phyloP scores from a whole-genome alignment of 352 stramenopile species.

The Globisporangium emineosum region DNA sequence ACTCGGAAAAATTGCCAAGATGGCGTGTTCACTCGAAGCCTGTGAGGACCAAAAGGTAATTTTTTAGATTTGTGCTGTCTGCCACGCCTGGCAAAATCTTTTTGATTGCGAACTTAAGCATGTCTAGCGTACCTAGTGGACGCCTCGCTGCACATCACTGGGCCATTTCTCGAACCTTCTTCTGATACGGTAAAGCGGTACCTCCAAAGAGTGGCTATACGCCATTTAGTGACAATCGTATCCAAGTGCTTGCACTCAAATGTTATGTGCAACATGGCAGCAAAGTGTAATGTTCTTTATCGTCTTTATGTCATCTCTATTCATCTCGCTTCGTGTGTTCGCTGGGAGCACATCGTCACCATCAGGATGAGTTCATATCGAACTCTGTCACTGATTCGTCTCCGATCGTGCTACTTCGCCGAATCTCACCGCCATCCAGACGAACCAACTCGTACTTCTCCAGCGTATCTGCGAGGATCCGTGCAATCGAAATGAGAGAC shows the following conservation, averaged over 20 bases:
- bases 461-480: constrained; percentile 44
- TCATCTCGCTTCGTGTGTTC: background rate
- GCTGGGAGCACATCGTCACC: background rate
- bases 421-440: background rate
- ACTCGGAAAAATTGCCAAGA: background rate
- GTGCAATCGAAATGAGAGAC: constrained; percentile 41
- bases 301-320: background rate
- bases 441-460: constrained; percentile 27
- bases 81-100: too few species aligned
- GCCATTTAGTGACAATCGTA: background rate
- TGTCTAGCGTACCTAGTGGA: background rate
- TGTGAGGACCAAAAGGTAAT: background rate
- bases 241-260: too few species aligned
- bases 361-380: constrained; percentile 22
- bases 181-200: background rate
- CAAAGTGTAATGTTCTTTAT: too few species aligned
- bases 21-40: background rate
- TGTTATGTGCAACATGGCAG: too few species aligned
- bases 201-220: constrained; percentile 11
- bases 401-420: constrained; percentile 12
- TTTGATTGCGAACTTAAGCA: background rate
- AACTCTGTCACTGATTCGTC: constrained; percentile 30
- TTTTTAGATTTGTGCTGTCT: too few species aligned
- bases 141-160: background rate
- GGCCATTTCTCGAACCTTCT: constrained; percentile 41